phyloP scores from a whole-genome alignment of 805 yeast species.

The Priceomyces medius region DNA sequence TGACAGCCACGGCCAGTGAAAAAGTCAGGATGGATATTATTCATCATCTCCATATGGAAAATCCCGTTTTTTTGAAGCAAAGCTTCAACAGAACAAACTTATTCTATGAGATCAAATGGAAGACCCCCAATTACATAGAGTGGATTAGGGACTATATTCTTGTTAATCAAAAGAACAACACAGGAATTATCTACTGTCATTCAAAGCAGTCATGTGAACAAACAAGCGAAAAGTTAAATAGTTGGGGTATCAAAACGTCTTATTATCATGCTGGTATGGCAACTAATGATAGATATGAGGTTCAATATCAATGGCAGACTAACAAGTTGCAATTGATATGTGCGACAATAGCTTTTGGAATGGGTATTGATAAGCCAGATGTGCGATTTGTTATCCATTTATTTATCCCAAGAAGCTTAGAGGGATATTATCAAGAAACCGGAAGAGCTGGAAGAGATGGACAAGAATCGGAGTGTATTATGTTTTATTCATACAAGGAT shows the following conservation, averaged over 20 bases:
- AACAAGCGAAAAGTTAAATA: conserved; percentile 59
- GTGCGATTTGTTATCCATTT: conserved; percentile 89
- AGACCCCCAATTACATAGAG: conserved; percentile 54
- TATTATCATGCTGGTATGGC: conserved; percentile 96
- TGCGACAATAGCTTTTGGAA: conserved; percentile 98
- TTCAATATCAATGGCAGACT: conserved; percentile 84
- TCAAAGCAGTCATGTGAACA: conserved; percentile 87
- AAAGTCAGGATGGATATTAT: conserved; percentile 84
- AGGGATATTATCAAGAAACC: conserved; percentile 97
- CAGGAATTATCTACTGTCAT: conserved; percentile 93
- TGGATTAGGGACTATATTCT: conserved; percentile 60
- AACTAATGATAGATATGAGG: conserved; percentile 63
- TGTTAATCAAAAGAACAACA: conserved; percentile 49
- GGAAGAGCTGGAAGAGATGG: conserved; percentile 99
- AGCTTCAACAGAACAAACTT: conserved; percentile 90
- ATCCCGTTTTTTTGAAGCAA: conserved; percentile 72
- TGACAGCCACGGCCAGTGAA: conserved; percentile 95
- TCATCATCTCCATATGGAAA: conserved; percentile 64
- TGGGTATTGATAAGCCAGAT: conserved; percentile 98
- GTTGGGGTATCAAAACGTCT: conserved; percentile 64
- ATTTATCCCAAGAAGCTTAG: conserved; percentile 84
- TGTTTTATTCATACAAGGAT: conserved; percentile 80
- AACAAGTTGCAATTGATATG: conserved; percentile 75
- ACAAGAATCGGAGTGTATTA: conserved; percentile 69
- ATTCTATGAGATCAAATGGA: conserved; percentile 71